Conservation (phyloP, 257 asterid species). For the Solanum chmielewskii region DNA sequence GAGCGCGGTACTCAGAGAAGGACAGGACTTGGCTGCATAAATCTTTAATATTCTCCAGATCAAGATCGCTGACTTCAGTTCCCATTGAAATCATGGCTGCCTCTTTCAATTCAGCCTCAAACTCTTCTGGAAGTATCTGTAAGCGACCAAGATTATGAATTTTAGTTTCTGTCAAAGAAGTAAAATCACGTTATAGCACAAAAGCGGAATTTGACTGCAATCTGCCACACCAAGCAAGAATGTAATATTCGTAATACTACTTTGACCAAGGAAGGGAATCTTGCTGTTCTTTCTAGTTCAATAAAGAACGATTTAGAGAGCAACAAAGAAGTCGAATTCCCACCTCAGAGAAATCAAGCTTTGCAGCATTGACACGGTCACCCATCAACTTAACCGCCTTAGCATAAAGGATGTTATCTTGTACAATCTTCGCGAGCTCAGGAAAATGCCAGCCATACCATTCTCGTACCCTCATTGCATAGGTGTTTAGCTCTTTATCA, state of each 20-base stretch:
- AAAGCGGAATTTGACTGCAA: not conserved
- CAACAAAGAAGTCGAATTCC: not conserved
- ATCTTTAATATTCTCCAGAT: constrained; percentile 73
- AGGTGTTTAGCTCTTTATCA: constrained; percentile 79
- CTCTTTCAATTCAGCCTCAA: constrained; percentile 71
- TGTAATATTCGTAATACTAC: not conserved
- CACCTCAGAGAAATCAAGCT: constrained; percentile 74
- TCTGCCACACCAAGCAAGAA: not conserved
- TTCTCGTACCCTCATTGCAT: constrained; percentile 92
- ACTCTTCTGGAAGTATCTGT: constrained; percentile 65
- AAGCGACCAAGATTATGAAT: not conserved
- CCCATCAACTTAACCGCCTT: constrained; percentile 85
- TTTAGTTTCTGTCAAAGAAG: not conserved
- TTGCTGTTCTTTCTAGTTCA: not conserved
- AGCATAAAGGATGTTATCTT: constrained; percentile 65
- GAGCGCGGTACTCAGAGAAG: constrained; percentile 76
- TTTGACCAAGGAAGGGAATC: not conserved
- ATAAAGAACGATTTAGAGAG: not conserved
- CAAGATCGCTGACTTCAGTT: constrained; percentile 84
- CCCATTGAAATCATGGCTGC: constrained; percentile 89
- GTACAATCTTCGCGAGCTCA: constrained; percentile 79
- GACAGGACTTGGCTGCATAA: constrained; percentile 81
- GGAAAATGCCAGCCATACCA: constrained; percentile 99
- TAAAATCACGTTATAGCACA: not conserved
- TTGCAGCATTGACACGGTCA: constrained; percentile 62